These are phyloP conservation scores for Talaromyces sp. DNA, from an alignment of 2,329 filamentous ascomycete species.

Conservation along the genomic window DNA sequence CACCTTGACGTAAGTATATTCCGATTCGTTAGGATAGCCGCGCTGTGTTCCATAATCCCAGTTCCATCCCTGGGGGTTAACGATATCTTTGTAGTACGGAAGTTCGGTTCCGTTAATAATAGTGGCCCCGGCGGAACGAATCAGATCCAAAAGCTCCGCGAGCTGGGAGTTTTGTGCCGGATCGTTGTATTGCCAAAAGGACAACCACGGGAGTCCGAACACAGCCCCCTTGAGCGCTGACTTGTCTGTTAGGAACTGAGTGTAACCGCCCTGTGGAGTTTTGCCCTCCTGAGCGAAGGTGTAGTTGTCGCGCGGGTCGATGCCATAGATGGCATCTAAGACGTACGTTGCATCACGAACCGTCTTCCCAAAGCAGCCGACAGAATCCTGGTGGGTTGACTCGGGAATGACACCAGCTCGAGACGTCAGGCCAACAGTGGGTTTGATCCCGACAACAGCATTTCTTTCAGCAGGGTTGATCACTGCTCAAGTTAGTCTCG, in stretches of 20 bases:
- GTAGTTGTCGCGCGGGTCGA: constrained; percentile 61
- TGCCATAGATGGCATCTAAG: constrained; percentile 63
- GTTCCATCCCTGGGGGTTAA: constrained; percentile 65
- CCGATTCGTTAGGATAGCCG: constrained; percentile 64
- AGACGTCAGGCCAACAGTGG: constrained; percentile 68
- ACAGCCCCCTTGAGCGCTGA: constrained; percentile 53
- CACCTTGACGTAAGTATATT: constrained; percentile 67
- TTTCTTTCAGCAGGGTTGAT: constrained; percentile 68
- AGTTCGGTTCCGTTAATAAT: constrained; percentile 68
- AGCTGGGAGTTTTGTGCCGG: constrained; percentile 52
- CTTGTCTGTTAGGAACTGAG: constrained; percentile 51
- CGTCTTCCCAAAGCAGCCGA: constrained; percentile 63
- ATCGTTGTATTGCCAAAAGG: constrained; percentile 62
- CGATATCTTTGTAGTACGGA: constrained; percentile 55
- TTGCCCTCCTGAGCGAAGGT: constrained; percentile 53
- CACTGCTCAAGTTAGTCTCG: constrained; percentile 32
- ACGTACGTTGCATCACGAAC: constrained; percentile 63
- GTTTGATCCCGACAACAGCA: constrained; percentile 67
- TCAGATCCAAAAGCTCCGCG: constrained; percentile 46
- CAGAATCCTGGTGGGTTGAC: constrained; percentile 61
- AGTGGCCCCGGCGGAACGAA: constrained; percentile 58
- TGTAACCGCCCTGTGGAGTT: constrained; percentile 53
- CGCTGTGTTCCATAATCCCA: constrained; percentile 63
- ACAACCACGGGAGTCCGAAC: constrained; percentile 68
- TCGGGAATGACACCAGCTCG: constrained; percentile 61